Evolutionary conservation across 2,329 filamentous ascomycete species (phyloP).

Genomic region (Diaporthe sp.): DNA sequence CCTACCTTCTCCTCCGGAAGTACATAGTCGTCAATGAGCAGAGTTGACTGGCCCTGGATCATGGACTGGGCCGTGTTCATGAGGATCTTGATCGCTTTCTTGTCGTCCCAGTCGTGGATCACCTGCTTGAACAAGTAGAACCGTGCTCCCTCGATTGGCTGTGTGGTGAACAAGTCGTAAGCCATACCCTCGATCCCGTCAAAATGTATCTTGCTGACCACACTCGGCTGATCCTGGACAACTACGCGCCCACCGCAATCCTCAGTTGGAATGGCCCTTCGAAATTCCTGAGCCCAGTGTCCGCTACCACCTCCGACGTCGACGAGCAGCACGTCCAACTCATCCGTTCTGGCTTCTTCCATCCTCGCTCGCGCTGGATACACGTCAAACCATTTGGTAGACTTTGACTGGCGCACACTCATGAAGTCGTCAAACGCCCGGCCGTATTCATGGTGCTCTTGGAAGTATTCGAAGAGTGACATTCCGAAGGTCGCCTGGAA

Average conservation of each 20-base stretch:
- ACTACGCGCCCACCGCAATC: background rate
- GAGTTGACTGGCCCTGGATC: background rate
- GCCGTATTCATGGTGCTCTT: background rate
- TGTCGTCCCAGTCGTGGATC: background rate
- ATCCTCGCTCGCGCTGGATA: background rate
- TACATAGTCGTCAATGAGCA: slow-evolving; percentile 12
- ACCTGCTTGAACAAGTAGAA: slow-evolving; percentile 14
- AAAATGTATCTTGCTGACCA: background rate
- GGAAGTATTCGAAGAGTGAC: background rate
- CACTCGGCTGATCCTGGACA: background rate
- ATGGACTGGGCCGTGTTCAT: background rate
- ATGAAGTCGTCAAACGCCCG: background rate
- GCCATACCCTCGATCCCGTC: background rate
- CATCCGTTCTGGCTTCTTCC: background rate
- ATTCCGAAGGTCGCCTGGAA: background rate
- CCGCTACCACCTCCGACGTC: background rate
- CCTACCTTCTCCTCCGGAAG: background rate
- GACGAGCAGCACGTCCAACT: background rate
- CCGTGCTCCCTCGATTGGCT: background rate
- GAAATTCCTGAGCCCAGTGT: slow-evolving; percentile 8
- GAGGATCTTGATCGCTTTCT: background rate
- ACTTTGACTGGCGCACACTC: background rate
- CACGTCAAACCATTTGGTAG: background rate
- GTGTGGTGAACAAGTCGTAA: slow-evolving; percentile 1
- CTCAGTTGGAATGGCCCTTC: background rate